Evolutionary conservation across 83 land plant species (phyloP).

Genomic region (Isoetes engelmannii): DNA sequence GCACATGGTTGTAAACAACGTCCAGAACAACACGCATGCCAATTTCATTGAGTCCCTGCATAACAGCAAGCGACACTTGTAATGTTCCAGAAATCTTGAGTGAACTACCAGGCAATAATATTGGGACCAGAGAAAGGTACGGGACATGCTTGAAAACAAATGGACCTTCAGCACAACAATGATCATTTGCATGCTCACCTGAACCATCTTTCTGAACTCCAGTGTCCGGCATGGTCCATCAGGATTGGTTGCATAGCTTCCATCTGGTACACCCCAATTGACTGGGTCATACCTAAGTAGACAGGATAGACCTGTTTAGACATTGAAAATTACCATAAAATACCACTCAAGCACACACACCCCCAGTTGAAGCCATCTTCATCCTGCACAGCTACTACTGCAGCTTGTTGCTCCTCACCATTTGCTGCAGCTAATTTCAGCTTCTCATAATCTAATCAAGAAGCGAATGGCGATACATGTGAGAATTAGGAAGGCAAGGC

Average conservation of each 20-base stretch:
- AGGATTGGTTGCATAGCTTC: constrained; percentile 84
- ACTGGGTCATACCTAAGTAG: constrained; percentile 80
- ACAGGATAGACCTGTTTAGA: background rate
- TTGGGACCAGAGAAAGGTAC: too few species aligned
- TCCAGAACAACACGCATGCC: constrained; percentile 90
- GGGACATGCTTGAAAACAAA: background rate
- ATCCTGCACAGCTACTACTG: constrained; percentile 58
- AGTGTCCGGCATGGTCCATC: constrained; percentile 60
- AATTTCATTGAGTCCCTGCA: constrained; percentile 67
- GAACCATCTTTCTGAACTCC: constrained; percentile 88
- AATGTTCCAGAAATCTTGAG: too few species aligned
- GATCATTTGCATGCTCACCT: constrained; percentile 51
- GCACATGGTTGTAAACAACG: constrained; percentile 91
- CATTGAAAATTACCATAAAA: background rate
- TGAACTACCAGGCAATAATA: too few species aligned
- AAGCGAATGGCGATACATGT: background rate
- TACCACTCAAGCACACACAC: constrained; percentile 21
- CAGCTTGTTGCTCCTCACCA: constrained; percentile 80
- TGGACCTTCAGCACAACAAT: background rate
- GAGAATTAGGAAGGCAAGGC: constrained; percentile 3
- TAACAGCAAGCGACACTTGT: too few species aligned
- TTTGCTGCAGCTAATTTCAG: constrained; percentile 58
- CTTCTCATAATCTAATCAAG: constrained; percentile 37
- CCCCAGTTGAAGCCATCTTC: constrained; percentile 97
- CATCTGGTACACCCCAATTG: constrained; percentile 96